Base-by-base conservation (phyloP, 331 rosid species). In the Cydonia oblonga region DNA sequence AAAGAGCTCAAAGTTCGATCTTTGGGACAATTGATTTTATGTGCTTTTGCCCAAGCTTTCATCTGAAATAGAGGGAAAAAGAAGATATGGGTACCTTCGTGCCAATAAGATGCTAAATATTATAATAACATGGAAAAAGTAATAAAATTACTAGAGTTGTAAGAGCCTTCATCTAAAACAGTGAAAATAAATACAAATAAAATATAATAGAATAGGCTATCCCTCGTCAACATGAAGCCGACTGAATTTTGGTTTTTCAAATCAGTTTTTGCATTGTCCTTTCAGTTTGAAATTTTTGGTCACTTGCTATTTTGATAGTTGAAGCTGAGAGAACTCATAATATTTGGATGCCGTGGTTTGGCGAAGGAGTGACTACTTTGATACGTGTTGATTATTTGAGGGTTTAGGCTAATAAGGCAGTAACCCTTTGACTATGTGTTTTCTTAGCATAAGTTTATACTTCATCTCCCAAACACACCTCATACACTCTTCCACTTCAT, bases 41-140 rank as follows among this genome's bases (percentile, higher is more conserved):
- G 62, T 5, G 73, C 61, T 68, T 68, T 51, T 19, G 44, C 72
- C 72, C 72, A 68, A 19, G 72, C 61, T 68, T 68, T 68, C 72
- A 68, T 68, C 72, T 68, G 72, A 68, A 51, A 68, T 14, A 51
- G 28, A 8, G 32, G 19, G n/a, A 49, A 33, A 68, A 49, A 51
- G 23, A 49, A 5, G 19, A n/a, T n/a, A 68, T 19, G 13, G 5
- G 62, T 29, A 51, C 3, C 10, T 68, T 68, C 38, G 28, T 46
- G 72, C 60, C 25, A 16, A 25, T 26, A 29, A 9, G 46, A 46
- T 57, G 60, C 61, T 68, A 26, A 24, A 16, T 46, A 46, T 26
- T 16, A 51, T 16, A 19, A 26, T 46, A 60, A 14, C 65, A 9
- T 25, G 33, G n/a, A 59, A 19, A 26, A 12, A 14, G 7, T 60